A percentile compares a stretch with the other conserved stretches of the same genome.
phyloP scores from a whole-genome alignment of 257 asterid genomes.

The Echium plantagineum region DNA sequence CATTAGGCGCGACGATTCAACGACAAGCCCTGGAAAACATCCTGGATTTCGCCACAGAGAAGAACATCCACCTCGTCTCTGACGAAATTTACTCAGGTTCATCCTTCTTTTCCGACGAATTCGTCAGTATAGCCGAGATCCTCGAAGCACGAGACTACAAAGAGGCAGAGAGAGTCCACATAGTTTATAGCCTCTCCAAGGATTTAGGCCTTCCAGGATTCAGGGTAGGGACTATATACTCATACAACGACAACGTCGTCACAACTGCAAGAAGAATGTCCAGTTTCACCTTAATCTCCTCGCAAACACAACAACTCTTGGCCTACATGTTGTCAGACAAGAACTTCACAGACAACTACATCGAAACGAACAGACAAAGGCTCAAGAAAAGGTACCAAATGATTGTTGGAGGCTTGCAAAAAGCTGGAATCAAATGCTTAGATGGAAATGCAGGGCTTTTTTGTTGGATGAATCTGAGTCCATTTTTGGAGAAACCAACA shows the following conservation, averaged over 20 bases:
- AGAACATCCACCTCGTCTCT: constrained; percentile 35
- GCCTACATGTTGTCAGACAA: constrained; percentile 29
- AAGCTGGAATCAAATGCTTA: constrained; percentile 25
- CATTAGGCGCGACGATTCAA: constrained; percentile 37
- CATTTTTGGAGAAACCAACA: constrained; percentile 20
- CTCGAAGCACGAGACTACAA: constrained; percentile 16
- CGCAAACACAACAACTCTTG: constrained; percentile 35
- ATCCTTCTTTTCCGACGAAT: constrained; percentile 21
- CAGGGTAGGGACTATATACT: constrained; percentile 37
- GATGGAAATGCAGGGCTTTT: constrained; percentile 39
- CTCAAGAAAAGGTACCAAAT: constrained; percentile 19
- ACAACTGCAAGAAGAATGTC: constrained; percentile 45
- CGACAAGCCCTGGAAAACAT: constrained; percentile 18
- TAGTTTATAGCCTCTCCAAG: constrained; percentile 39
- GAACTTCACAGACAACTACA: constrained; percentile 18
- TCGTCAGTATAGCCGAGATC: constrained; percentile 32
- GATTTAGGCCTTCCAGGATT: constrained; percentile 45
- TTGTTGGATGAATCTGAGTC: constrained; percentile 42
- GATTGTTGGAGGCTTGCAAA: constrained; percentile 22
- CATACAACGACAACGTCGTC: constrained; percentile 34
- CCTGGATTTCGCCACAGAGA: constrained; percentile 21
- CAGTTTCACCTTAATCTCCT: constrained; percentile 36
- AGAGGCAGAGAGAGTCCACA: constrained; percentile 31
- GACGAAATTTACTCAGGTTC: constrained; percentile 50
- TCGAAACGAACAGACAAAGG: constrained; percentile 24